A percentile compares a stretch with the other conserved stretches of the same genome.
phyloP scores from a whole-genome alignment of 257 asterid species.

The Ilex asprella region DNA sequence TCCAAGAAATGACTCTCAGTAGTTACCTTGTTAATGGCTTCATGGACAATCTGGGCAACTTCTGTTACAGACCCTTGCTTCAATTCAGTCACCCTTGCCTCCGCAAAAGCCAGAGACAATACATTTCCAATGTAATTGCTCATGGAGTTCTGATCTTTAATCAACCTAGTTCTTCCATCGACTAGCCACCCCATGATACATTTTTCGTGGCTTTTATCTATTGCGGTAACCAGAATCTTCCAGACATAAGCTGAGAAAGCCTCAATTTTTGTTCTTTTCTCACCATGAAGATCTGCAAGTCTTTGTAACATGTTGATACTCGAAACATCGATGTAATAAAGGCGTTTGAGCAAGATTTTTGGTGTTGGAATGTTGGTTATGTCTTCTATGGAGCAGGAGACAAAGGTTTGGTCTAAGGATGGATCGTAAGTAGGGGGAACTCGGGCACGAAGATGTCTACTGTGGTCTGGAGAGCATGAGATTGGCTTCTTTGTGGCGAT shows the following conservation, averaged over 20 bases:
- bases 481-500: slow-evolving; percentile 26
- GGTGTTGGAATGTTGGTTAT: slow-evolving; percentile 28
- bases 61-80: slow-evolving; percentile 27
- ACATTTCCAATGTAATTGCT: slow-evolving; percentile 47
- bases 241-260: slow-evolving; percentile 50
- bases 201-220: slow-evolving; percentile 14
- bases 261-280: slow-evolving; percentile 45
- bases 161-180: slow-evolving; percentile 40
- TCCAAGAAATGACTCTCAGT: slow-evolving; percentile 43
- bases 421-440: slow-evolving; percentile 34
- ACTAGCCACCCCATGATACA: slow-evolving; percentile 61
- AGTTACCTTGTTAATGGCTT: slow-evolving; percentile 27
- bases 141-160: slow-evolving; percentile 13
- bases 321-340: slow-evolving; percentile 28
- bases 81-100: slow-evolving; percentile 15
- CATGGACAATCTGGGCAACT: slow-evolving; percentile 25
- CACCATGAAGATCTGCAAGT: slow-evolving; percentile 22
- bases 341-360: slow-evolving; percentile 30
- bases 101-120: slow-evolving; percentile 40
- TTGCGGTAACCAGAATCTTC: slow-evolving; percentile 40
- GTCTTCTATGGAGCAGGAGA: slow-evolving; percentile 49
- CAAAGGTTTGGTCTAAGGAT: slow-evolving; percentile 34
- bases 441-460: slow-evolving; percentile 29
- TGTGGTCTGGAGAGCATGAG: slow-evolving; percentile 37
- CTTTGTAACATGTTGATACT: slow-evolving; percentile 30